Base-by-base conservation (phyloP, 148 eudicot species). In the Oxyria digyna region DNA sequence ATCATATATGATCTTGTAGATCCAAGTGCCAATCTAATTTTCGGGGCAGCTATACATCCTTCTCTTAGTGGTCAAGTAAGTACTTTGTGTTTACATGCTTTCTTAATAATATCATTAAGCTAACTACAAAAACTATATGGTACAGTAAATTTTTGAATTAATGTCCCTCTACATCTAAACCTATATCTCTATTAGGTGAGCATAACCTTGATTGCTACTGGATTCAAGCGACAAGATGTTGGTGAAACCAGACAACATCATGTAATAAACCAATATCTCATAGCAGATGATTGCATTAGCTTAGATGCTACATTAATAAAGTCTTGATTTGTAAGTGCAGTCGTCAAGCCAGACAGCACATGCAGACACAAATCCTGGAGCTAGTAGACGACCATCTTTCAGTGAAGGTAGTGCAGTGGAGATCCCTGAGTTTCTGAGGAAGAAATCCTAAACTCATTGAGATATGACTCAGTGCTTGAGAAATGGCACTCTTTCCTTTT, bases 1-100 rank as follows among this genome's bases (percentile, higher is more conserved):
- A 92, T 94, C 72, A 94, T 94, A 72, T 90, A 94, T 76, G 99
- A 94, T 80, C 87, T 94, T 57, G 99, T 94, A 48, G 99, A 94
- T 87, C 99, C 99, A 38, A 88, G 87, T 72, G 99, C 97, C 77
- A 91, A 94, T 80, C 78, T 94, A 68, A 94, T 94, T 67, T 94
- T 94, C 75, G 99, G 99, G 66, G 99, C 99, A 33, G 99, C 91
- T 40, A 82, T 94, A 72, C 97, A 94, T 73, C 97, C 99, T 13
- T 84, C 85, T 67, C 78, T 94, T 66, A 85, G 85, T 69, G 97
- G 99, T 77, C 99, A 94, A 82, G 99, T 91, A 72, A 79, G 84
- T 73, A 21, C 38, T 2, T 57, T 45, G 15, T 38, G n/a, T 35
- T 6, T 69, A 11, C 67, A 20, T 18, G 43, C 42, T 18, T 3